Percentiles rank a stretch among this genome's conserved stretches.
Evolutionary conservation across 2,329 filamentous ascomycete species (phyloP).

Genomic region (Cucurbitaria berberidis): DNA sequence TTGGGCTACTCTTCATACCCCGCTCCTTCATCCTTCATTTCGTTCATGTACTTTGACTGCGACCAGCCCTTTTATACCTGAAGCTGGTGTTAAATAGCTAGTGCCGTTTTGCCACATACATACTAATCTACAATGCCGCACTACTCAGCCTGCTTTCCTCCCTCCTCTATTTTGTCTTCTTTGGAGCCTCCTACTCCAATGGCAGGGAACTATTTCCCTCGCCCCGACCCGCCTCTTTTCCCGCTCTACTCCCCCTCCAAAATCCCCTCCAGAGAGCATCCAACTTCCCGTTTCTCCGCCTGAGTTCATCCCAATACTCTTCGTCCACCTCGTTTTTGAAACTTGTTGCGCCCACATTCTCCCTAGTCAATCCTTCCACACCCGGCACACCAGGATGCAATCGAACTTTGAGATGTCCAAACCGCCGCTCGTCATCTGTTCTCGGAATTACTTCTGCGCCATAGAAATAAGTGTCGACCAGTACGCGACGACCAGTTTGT

Average conservation of each 20-base stretch:
- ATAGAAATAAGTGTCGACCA: neutral
- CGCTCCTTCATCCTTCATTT: too few relatives aligned
- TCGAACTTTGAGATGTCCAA: neutral
- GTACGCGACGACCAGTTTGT: conserved; percentile 1
- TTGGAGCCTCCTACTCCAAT: too few relatives aligned
- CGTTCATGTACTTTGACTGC: too few relatives aligned
- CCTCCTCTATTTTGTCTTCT: too few relatives aligned
- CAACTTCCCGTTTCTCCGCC: conserved; percentile 4
- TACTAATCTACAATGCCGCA: neutral
- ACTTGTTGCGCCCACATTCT: neutral
- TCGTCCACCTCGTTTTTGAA: neutral
- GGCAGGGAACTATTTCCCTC: too few relatives aligned
- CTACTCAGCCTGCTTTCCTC: neutral
- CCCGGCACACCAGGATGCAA: neutral
- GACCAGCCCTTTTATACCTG: too few relatives aligned
- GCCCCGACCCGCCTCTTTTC: too few relatives aligned
- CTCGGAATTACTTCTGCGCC: neutral
- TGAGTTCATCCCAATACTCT: conserved; percentile 14
- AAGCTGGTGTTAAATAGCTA: too few relatives aligned
- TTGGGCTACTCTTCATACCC: neutral
- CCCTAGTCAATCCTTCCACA: neutral
- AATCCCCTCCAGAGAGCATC: neutral
- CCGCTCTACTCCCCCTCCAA: neutral
- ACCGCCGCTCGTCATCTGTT: neutral
- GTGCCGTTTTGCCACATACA: too few relatives aligned